phyloP scores from a whole-genome alignment of 106 monocot species.

The Dendrobium chrysotoxum region DNA sequence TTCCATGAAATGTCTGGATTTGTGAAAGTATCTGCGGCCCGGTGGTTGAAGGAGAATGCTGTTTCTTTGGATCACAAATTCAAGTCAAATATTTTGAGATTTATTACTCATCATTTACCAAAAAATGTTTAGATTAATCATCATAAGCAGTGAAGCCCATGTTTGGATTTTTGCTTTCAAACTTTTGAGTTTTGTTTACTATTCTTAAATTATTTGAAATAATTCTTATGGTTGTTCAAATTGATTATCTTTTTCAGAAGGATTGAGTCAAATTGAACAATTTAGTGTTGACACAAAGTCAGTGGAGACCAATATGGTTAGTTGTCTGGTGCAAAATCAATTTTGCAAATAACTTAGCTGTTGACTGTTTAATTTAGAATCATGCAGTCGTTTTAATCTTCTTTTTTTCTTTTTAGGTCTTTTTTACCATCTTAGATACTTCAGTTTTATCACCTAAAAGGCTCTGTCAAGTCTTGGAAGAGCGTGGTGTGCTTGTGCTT shows the following conservation, averaged over 20 bases:
- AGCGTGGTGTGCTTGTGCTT: conserved; percentile 72
- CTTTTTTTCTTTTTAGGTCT: conserved; percentile 38
- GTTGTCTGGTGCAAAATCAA: conserved; percentile 10
- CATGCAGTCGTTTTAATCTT: background rate
- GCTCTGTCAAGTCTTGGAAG: conserved; percentile 67
- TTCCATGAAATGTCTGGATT: background rate
- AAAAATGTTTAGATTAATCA: background rate
- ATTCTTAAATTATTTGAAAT: background rate
- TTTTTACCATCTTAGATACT: conserved; percentile 46
- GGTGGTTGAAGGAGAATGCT: too few species aligned
- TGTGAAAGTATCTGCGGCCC: background rate
- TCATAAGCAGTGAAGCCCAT: too few species aligned
- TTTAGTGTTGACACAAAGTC: conserved; percentile 44
- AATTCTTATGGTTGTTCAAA: background rate
- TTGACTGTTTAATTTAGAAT: background rate
- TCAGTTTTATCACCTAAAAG: conserved; percentile 41
- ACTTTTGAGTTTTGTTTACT: too few species aligned
- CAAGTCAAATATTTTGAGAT: background rate
- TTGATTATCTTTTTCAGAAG: conserved; percentile 39
- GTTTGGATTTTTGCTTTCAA: too few species aligned
- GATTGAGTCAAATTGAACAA: conserved; percentile 60
- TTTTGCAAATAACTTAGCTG: conserved; percentile 4
- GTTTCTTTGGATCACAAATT: too few species aligned
- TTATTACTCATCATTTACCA: background rate
- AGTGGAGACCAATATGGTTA: conserved; percentile 92